Evolutionary conservation across 106 monocot species (phyloP).

Genomic region (Gastrodia elata): DNA sequence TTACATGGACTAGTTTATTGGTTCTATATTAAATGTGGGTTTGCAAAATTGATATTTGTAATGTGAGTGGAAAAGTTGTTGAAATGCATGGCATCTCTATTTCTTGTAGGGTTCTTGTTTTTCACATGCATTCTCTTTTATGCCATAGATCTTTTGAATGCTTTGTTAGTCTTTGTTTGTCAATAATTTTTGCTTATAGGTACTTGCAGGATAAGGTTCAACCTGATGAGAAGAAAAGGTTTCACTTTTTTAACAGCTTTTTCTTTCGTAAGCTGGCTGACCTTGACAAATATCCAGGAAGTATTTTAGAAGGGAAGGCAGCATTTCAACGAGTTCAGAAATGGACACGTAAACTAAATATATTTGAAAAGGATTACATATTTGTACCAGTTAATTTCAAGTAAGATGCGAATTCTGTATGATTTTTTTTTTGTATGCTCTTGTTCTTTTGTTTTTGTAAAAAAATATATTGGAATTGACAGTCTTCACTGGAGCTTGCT

Average conservation of each 20-base stretch:
- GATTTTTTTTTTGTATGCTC: background rate
- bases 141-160: background rate
- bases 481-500: slow-evolving; percentile 98
- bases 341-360: slow-evolving; percentile 94
- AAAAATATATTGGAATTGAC: slow-evolving; percentile 8
- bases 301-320: slow-evolving; percentile 67
- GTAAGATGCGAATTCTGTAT: slow-evolving; percentile 29
- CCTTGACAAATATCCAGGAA: slow-evolving; percentile 71
- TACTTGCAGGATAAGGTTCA: slow-evolving; percentile 66
- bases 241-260: slow-evolving; percentile 98
- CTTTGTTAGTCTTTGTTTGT: background rate
- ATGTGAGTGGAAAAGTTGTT: no score
- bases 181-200: slow-evolving; percentile 31
- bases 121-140: background rate
- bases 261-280: slow-evolving; percentile 96
- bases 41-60: no score
- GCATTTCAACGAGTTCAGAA: slow-evolving; percentile 93
- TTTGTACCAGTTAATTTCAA: slow-evolving; percentile 96
- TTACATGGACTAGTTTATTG: no score
- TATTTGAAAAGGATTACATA: slow-evolving; percentile 89
- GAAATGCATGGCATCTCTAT: no score
- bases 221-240: slow-evolving; percentile 37
- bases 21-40: no score
- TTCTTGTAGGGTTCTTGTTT: background rate
- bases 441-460: background rate